Evolutionary conservation across 441 rosid genomes (phyloP).

Genomic region (Populus hybrid): DNA sequence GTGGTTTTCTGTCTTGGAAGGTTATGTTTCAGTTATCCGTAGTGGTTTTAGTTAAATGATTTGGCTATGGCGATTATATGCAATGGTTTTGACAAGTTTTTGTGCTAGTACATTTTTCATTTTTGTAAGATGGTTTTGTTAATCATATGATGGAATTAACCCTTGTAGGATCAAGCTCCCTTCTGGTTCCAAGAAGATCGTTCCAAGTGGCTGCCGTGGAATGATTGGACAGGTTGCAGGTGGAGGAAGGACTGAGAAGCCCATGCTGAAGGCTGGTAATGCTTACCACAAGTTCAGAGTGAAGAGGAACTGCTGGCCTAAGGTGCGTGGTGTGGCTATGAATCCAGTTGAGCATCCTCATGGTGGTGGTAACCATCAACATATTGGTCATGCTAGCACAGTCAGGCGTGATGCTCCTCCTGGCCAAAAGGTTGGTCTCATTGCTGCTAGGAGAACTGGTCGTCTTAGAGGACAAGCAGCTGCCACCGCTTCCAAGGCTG

Average conservation of each 20-base stretch:
- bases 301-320: conserved; percentile 98
- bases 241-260: conserved; percentile 96
- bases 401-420: conserved; percentile 95
- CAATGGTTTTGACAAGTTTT: too few species aligned
- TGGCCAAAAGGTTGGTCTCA: conserved; percentile 94
- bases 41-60: neutral
- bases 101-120: too few species aligned
- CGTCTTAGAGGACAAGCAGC: conserved; percentile 95
- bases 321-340: conserved; percentile 99
- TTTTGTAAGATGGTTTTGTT: neutral
- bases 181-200: conserved; percentile 75
- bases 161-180: conserved; percentile 64
- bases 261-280: conserved; percentile 87
- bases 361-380: conserved; percentile 98
- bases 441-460: conserved; percentile 94
- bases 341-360: conserved; percentile 99
- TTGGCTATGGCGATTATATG: neutral
- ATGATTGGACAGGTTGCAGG: conserved; percentile 87
- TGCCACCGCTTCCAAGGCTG: conserved; percentile 76
- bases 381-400: conserved; percentile 89
- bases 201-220: conserved; percentile 74
- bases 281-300: conserved; percentile 88
- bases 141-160: neutral
- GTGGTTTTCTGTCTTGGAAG: too few species aligned
- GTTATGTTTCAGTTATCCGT: too few species aligned